phyloP scores from a whole-genome alignment of 352 stramenopile genomes.

The Pythium angustatum region DNA sequence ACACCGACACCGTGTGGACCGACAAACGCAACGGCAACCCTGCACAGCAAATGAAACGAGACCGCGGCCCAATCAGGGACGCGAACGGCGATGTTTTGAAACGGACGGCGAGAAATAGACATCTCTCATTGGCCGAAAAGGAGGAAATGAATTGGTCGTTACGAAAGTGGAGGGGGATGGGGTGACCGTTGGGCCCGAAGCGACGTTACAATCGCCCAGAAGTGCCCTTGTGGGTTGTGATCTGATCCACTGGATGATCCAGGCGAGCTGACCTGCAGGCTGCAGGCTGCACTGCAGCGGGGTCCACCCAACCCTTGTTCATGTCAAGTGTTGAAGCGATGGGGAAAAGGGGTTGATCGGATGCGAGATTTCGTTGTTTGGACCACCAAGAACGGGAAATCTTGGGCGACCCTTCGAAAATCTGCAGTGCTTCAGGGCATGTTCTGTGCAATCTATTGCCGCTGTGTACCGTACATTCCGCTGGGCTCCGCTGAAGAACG shows the following conservation, averaged over 20 bases:
- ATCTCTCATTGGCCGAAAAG: slow-evolving; percentile 19
- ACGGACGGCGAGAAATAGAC: slow-evolving; percentile 18
- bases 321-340: slow-evolving; percentile 24
- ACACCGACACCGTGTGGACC: slow-evolving; percentile 6
- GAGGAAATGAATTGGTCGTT: slow-evolving; percentile 11
- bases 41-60: slow-evolving; percentile 11
- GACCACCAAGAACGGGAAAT: not conserved
- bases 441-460: too few species aligned
- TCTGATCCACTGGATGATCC: not conserved
- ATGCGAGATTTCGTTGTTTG: not conserved
- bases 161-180: slow-evolving; percentile 12
- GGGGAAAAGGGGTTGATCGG: slow-evolving; percentile 13
- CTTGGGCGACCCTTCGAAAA: too few species aligned
- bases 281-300: too few species aligned
- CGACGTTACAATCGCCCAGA: slow-evolving; percentile 22
- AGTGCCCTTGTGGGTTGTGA: not conserved
- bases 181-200: slow-evolving; percentile 9
- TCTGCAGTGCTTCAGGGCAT: too few species aligned
- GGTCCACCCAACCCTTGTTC: slow-evolving; percentile 19
- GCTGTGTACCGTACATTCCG: not conserved
- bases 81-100: slow-evolving; percentile 20
- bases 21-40: not conserved
- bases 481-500: not conserved
- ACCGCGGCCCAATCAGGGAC: slow-evolving; percentile 6
- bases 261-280: not conserved